phyloP scores from a whole-genome alignment of 2,329 filamentous ascomycete genomes.

The Fonsecaea pedrosoi region DNA sequence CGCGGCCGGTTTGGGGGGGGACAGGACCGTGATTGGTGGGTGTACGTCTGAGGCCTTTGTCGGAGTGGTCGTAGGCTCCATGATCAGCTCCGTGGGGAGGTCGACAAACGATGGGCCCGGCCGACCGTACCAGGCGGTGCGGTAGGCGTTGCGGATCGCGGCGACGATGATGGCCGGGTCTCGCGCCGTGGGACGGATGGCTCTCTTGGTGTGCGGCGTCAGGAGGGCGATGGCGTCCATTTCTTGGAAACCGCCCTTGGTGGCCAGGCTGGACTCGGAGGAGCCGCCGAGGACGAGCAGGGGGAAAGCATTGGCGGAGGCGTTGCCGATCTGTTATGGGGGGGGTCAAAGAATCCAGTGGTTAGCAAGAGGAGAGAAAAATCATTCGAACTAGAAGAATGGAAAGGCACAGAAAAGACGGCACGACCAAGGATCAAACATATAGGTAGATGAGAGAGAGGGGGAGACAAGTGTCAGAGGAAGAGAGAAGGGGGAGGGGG shows the following conservation, averaged over 20 bases:
- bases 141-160: conserved; percentile 59
- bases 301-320: conserved; percentile 62
- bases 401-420: too few species aligned
- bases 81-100: conserved; percentile 63
- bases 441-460: too few species aligned
- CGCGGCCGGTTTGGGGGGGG: conserved; percentile 53
- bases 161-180: conserved; percentile 52
- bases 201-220: conserved; percentile 60
- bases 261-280: conserved; percentile 58
- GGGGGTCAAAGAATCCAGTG: too few species aligned
- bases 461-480: too few species aligned
- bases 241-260: conserved; percentile 64
- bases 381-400: too few species aligned
- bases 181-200: conserved; percentile 54
- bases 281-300: conserved; percentile 62
- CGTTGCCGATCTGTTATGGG: conserved; percentile 53
- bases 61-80: conserved; percentile 43
- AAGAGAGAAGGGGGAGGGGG: not conserved
- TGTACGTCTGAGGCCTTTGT: conserved; percentile 16
- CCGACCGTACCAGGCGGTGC: conserved; percentile 61
- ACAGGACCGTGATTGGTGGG: conserved; percentile 25
- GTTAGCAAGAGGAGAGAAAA: too few species aligned
- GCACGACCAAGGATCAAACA: too few species aligned
- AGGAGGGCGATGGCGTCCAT: conserved; percentile 62
- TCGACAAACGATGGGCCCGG: conserved; percentile 62